A percentile compares a stretch with the other conserved stretches of the same genome.
phyloP scores from a whole-genome alignment of 371 early-diverging fungal species.

The Parasitella parasitica region DNA sequence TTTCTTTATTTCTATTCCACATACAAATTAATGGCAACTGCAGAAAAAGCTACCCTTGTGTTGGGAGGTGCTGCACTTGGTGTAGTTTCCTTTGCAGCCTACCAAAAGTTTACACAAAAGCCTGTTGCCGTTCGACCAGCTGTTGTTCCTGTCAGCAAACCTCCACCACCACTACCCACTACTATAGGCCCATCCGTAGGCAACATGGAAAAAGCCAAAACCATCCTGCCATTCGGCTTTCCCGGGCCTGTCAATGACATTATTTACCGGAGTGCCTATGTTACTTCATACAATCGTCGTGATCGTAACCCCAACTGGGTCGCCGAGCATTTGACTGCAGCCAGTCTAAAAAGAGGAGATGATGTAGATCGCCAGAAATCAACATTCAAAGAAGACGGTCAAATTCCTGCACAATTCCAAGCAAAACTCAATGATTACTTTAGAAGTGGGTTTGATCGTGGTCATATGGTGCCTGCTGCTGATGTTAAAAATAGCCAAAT shows the following conservation, averaged over 20 bases:
- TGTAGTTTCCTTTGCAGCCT: slow-evolving; percentile 43
- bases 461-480: slow-evolving; percentile 86
- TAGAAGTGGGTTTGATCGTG: slow-evolving; percentile 77
- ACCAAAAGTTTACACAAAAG: slow-evolving; percentile 42
- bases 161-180: neutral
- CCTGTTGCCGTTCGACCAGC: slow-evolving; percentile 8
- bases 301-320: slow-evolving; percentile 88
- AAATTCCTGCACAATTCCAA: slow-evolving; percentile 66
- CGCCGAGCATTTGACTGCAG: slow-evolving; percentile 77
- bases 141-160: neutral
- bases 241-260: slow-evolving; percentile 64
- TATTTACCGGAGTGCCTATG: slow-evolving; percentile 58
- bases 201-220: slow-evolving; percentile 42
- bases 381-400: slow-evolving; percentile 67
- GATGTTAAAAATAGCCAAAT: slow-evolving; percentile 69
- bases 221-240: slow-evolving; percentile 50
- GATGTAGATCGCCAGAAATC: slow-evolving; percentile 67
- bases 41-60: slow-evolving; percentile 42
- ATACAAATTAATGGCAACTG: slow-evolving; percentile 14
- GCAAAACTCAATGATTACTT: slow-evolving; percentile 71
- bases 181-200: neutral
- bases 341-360: slow-evolving; percentile 53
- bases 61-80: slow-evolving; percentile 54
- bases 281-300: slow-evolving; percentile 70
- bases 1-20: neutral